These are phyloP conservation scores for Clonostachys sp. DNA, from an alignment of 2,329 filamentous ascomycete species.

Conservation along the genomic window DNA sequence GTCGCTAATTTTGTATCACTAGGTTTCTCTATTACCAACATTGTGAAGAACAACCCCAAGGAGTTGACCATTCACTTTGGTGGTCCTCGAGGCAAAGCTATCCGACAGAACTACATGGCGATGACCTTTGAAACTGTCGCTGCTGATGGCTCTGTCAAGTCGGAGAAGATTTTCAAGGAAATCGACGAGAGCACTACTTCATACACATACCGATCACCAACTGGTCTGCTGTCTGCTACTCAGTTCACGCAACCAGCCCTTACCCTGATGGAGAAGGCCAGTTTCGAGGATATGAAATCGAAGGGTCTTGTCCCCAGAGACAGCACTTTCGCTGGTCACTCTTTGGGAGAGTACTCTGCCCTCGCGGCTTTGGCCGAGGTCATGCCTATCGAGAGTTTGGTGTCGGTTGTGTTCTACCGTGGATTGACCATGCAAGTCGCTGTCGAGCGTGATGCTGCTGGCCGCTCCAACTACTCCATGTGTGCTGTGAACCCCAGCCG, in stretches of 20 bases:
- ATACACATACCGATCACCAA: conserved; percentile 95
- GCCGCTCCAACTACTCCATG: conserved; percentile 98
- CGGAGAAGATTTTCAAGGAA: conserved; percentile 99
- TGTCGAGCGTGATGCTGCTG: conserved; percentile 88
- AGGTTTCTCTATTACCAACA: conserved; percentile 96
- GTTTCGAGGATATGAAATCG: conserved; percentile 97
- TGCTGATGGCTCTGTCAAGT: conserved; percentile 88
- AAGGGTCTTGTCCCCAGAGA: conserved; percentile 95
- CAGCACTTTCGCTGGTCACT: conserved; percentile 97
- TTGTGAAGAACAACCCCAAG: conserved; percentile 99
- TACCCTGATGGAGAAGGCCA: conserved; percentile 99
- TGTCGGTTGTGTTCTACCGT: conserved; percentile 98
- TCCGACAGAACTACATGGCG: conserved; percentile 98
- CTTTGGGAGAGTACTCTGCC: conserved; percentile 95
- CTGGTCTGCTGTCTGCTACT: conserved; percentile 89
- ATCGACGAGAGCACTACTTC: conserved; percentile 88
- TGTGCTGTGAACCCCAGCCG: conserved; percentile 98
- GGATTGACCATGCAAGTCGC: conserved; percentile 99
- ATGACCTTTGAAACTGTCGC: conserved; percentile 99
- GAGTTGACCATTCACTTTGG: conserved; percentile 98
- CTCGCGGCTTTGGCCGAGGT: conserved; percentile 94
- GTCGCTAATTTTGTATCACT: conserved; percentile 2
- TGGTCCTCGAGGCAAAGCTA: conserved; percentile 92
- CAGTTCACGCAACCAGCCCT: conserved; percentile 98
- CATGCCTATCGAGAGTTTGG: conserved; percentile 98